phyloP scores from a whole-genome alignment of 768 basidiomycete species.

The Amanita exitialis region DNA sequence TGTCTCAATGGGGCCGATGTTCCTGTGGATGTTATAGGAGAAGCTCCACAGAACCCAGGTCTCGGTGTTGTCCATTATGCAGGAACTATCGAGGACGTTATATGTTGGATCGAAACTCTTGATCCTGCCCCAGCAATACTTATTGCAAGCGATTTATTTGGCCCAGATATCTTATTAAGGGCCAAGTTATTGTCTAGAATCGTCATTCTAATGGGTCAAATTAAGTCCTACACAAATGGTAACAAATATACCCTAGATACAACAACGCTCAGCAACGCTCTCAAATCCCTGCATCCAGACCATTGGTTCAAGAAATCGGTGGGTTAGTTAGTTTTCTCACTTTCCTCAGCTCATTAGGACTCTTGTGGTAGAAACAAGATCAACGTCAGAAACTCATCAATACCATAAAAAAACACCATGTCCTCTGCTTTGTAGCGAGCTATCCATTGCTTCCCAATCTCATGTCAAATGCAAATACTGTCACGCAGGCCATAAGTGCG shows the following conservation, averaged over 20 bases:
- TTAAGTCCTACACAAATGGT: slow-evolving; percentile 8
- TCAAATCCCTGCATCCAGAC: slow-evolving; percentile 9
- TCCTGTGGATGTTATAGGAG: slow-evolving; percentile 8
- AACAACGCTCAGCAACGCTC: slow-evolving; percentile 2
- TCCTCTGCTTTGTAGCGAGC: slow-evolving; percentile 11
- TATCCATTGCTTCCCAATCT: slow-evolving; percentile 9
- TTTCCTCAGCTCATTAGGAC: background rate
- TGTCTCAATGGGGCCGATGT: slow-evolving; percentile 5
- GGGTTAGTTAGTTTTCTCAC: background rate
- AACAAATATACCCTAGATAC: slow-evolving; percentile 1
- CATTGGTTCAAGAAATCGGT: slow-evolving; percentile 10
- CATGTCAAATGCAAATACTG: background rate
- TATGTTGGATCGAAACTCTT: slow-evolving; percentile 5
- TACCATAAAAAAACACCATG: slow-evolving; percentile 4
- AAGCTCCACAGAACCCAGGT: slow-evolving; percentile 8
- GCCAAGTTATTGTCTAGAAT: background rate
- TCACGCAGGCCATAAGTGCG: slow-evolving; percentile 1
- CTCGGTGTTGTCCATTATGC: slow-evolving; percentile 10
- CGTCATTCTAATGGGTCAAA: slow-evolving; percentile 12
- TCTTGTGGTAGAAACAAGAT: background rate
- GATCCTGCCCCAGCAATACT: slow-evolving; percentile 6
- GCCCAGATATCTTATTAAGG: slow-evolving; percentile 7
- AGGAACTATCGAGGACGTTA: slow-evolving; percentile 6
- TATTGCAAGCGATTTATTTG: slow-evolving; percentile 8
- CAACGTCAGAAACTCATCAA: slow-evolving; percentile 10